A percentile compares a stretch with the other conserved stretches of the same genome.
Conservation (phyloP, 1,139 yeast species). For the Zygotorulaspora mrakii region DNA sequence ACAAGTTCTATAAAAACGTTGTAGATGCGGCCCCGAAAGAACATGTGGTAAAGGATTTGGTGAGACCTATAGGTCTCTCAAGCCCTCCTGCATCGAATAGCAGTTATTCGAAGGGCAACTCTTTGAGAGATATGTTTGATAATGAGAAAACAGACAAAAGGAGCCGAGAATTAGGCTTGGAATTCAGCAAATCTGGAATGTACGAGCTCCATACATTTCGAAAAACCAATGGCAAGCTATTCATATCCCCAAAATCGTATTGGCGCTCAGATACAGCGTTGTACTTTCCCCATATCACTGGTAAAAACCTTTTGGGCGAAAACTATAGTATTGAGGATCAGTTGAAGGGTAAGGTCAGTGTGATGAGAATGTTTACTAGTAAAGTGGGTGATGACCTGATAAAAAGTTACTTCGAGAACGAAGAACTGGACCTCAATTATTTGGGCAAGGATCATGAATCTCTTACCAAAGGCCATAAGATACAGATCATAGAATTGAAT, state of each 20-base stretch:
- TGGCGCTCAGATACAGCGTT: slow-evolving; percentile 72
- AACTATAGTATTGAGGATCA: slow-evolving; percentile 41
- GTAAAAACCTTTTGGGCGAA: slow-evolving; percentile 49
- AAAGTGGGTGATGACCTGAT: slow-evolving; percentile 71
- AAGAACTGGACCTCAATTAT: slow-evolving; percentile 34
- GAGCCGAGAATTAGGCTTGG: slow-evolving; percentile 65
- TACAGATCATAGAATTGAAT: slow-evolving; percentile 72
- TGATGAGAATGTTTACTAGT: slow-evolving; percentile 40
- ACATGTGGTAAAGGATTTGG: slow-evolving; percentile 39
- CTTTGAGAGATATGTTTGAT: slow-evolving; percentile 45
- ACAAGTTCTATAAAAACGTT: slow-evolving; percentile 40
- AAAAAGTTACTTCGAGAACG: slow-evolving; percentile 52
- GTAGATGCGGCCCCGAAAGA: slow-evolving; percentile 39
- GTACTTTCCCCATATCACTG: slow-evolving; percentile 81
- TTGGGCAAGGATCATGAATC: slow-evolving; percentile 21
- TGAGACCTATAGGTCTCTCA: slow-evolving; percentile 46
- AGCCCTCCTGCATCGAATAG: slow-evolving; percentile 37
- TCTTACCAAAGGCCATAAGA: slow-evolving; percentile 21
- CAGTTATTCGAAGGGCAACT: slow-evolving; percentile 31
- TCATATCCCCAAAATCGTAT: slow-evolving; percentile 71
- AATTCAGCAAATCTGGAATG: slow-evolving; percentile 81
- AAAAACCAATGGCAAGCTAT: slow-evolving; percentile 80
- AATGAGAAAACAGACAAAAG: slow-evolving; percentile 49
- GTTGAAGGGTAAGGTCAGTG: slow-evolving; percentile 34
- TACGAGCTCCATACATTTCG: slow-evolving; percentile 76